Conservation (phyloP, 352 stramenopile genomes). For the Plasmopara viticola region DNA sequence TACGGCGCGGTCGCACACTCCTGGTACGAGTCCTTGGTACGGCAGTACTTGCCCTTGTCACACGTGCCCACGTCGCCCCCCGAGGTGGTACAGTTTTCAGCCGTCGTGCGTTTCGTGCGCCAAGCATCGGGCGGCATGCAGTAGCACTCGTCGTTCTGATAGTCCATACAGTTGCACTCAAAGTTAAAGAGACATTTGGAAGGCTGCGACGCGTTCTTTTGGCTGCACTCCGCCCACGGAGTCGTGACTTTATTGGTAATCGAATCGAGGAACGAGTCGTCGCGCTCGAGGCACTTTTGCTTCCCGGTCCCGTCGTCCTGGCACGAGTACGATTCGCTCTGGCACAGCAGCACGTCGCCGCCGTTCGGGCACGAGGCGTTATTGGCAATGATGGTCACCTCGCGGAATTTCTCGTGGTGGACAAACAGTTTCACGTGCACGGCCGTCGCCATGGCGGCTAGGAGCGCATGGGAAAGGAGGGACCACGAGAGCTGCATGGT, state of each 20-base stretch:
- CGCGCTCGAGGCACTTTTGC: conserved; percentile 32
- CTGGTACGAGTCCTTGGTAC: conserved; percentile 40
- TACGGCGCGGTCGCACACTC: conserved; percentile 45
- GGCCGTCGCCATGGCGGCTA: conserved; percentile 7
- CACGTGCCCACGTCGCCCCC: conserved; percentile 25
- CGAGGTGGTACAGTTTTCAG: conserved; percentile 32
- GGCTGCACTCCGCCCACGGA: conserved; percentile 36
- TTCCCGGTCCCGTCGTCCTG: conserved; percentile 31
- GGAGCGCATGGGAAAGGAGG: conserved; percentile 13
- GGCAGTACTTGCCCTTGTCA: conserved; percentile 50
- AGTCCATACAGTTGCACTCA: conserved; percentile 38
- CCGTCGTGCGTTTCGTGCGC: conserved; percentile 25
- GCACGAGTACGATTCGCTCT: conserved; percentile 35
- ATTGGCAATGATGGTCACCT: conserved; percentile 35
- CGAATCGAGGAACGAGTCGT: conserved; percentile 35
- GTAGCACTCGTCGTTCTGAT: conserved; percentile 37
- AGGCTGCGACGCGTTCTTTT: conserved; percentile 23
- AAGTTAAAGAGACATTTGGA: conserved; percentile 50
- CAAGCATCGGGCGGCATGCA: conserved; percentile 44
- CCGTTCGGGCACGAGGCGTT: conserved; percentile 40
- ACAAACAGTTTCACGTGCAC: conserved; percentile 22
- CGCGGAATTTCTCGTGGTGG: conserved; percentile 38
- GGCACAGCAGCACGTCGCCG: conserved; percentile 36
- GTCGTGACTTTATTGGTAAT: conserved; percentile 33
- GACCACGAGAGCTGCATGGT: conserved; percentile 18